Percentiles rank a stretch among this genome's conserved stretches.
Conservation (phyloP, 2,329 filamentous ascomycete species). For the Aschersonia sp. region DNA sequence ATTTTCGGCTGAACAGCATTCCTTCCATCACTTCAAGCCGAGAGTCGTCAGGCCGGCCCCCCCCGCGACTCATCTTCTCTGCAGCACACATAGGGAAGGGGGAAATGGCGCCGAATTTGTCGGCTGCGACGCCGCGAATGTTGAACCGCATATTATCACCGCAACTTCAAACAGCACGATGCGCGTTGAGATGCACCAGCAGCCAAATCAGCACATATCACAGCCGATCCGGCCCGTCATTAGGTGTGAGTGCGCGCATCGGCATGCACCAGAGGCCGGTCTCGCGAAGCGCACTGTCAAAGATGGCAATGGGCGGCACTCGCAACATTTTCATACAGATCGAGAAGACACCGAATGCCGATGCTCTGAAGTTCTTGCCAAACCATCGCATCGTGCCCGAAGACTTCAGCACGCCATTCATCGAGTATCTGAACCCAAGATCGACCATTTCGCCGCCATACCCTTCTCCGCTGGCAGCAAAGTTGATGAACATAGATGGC, state of each 20-base stretch:
- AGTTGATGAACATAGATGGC: conserved; percentile 85
- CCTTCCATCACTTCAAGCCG: no score
- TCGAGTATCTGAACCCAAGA: conserved; percentile 84
- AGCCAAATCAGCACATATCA: conserved; percentile 14
- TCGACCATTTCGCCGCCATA: conserved; percentile 79
- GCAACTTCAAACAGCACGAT: conserved; percentile 7
- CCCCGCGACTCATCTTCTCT: no score
- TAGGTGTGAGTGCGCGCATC: background rate
- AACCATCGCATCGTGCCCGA: conserved; percentile 76
- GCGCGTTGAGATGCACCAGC: conserved; percentile 13
- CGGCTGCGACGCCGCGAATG: conserved; percentile 9
- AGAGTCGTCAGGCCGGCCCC: no score
- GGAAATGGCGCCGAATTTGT: conserved; percentile 9
- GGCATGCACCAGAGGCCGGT: conserved; percentile 5
- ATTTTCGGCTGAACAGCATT: no score
- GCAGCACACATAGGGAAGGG: background rate
- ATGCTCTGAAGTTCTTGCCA: conserved; percentile 91
- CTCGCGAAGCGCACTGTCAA: conserved; percentile 5
- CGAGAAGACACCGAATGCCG: conserved; percentile 83
- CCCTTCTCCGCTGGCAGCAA: conserved; percentile 78
- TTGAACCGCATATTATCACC: conserved; percentile 11
- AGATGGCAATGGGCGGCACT: conserved; percentile 14
- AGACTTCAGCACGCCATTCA: conserved; percentile 56
- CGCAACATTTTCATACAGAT: conserved; percentile 97
- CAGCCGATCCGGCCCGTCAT: background rate